Evolutionary conservation across 129 eudicot species (phyloP).

Genomic region (Pseudognaphalium luteoalbum): DNA sequence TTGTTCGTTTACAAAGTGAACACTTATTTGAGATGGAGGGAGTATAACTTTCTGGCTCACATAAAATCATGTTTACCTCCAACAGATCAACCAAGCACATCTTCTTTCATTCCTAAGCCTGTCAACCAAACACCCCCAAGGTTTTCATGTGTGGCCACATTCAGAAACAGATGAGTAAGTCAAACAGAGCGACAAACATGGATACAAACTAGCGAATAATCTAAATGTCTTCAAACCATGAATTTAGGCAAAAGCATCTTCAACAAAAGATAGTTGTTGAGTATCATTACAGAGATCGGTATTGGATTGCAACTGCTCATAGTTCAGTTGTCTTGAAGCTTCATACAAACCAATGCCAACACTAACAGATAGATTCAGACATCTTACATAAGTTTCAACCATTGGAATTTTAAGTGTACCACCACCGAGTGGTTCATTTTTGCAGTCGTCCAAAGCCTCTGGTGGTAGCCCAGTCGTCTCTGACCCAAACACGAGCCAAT

Average conservation of each 20-base stretch:
- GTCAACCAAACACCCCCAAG: too few species aligned
- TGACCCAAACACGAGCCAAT: constrained; percentile 97
- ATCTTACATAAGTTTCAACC: constrained; percentile 95
- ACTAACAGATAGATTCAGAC: constrained; percentile 91
- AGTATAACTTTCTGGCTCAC: too few species aligned
- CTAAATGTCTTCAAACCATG: not conserved
- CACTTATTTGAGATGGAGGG: too few species aligned
- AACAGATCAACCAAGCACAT: too few species aligned
- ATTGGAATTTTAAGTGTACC: constrained; percentile 82
- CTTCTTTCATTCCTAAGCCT: too few species aligned
- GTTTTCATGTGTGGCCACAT: too few species aligned
- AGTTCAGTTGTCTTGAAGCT: constrained; percentile 88
- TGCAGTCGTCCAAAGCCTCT: constrained; percentile 79
- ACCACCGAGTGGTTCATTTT: constrained; percentile 62
- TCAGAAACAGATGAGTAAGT: not conserved
- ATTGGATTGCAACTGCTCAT: constrained; percentile 66
- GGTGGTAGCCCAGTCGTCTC: constrained; percentile 90
- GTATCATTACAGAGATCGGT: constrained; percentile 37
- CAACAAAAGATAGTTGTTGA: constrained; percentile 43
- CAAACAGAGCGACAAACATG: not conserved
- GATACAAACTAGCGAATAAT: not conserved
- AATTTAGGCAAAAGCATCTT: constrained; percentile 79
- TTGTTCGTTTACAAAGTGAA: too few species aligned
- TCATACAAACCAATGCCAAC: constrained; percentile 95
- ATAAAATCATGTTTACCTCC: too few species aligned